Conservation (phyloP, 208 protist species). For the Novymonas esmeraldas region DNA sequence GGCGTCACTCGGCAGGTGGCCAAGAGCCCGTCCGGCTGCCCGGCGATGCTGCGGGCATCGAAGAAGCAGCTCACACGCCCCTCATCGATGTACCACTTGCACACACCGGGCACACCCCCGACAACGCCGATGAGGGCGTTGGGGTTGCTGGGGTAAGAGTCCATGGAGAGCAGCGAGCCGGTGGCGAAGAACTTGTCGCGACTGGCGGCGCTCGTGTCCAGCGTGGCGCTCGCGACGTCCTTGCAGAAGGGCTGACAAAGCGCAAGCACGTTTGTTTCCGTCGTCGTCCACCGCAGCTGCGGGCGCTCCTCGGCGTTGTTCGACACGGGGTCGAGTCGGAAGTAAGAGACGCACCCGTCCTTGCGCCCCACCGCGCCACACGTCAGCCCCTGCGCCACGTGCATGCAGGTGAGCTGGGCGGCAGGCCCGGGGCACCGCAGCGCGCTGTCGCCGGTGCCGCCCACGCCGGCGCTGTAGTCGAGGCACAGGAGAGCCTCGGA, state of each 20-base stretch:
- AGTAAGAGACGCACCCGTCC: constrained; percentile 72
- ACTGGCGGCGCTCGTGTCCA: constrained; percentile 27
- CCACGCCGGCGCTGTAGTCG: constrained; percentile 56
- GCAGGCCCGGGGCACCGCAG: constrained; percentile 35
- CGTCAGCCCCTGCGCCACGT: constrained; percentile 78
- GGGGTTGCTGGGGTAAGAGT: constrained; percentile 77
- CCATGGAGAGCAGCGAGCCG: constrained; percentile 67
- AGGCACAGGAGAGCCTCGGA: constrained; percentile 66
- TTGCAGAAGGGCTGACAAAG: constrained; percentile 62
- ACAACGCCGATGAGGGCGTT: constrained; percentile 79
- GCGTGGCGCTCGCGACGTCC: constrained; percentile 9
- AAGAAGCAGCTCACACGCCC: constrained; percentile 75
- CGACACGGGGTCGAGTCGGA: constrained; percentile 46
- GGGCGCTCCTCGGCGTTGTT: constrained; percentile 40
- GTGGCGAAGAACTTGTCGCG: constrained; percentile 41
- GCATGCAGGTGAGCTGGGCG: constrained; percentile 61
- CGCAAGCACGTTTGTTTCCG: constrained; percentile 52
- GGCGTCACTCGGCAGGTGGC: constrained; percentile 63
- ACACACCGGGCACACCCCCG: constrained; percentile 67
- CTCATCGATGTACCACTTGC: constrained; percentile 86
- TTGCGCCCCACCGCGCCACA: constrained; percentile 69
- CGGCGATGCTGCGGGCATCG: constrained; percentile 32
- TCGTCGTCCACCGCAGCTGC: constrained; percentile 55
- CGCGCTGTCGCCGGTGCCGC: constrained; percentile 23
- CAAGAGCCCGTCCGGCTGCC: constrained; percentile 31